phyloP scores from a whole-genome alignment of 768 basidiomycete genomes.

The Lactarius indigo region DNA sequence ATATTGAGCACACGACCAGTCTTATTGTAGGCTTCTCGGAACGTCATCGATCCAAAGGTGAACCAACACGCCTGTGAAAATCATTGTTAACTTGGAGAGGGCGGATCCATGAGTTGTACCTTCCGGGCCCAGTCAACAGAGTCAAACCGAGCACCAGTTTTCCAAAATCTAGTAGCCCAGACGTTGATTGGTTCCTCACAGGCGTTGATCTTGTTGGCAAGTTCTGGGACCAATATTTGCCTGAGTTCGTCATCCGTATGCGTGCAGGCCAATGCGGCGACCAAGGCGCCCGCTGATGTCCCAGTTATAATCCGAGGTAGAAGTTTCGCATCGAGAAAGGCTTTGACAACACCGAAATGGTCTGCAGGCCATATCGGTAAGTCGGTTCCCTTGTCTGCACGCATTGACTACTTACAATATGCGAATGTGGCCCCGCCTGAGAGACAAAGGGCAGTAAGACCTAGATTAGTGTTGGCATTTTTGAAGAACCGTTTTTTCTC shows the following conservation, averaged over 20 bases:
- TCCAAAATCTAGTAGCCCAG: constrained; percentile 71
- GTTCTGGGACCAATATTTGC: constrained; percentile 68
- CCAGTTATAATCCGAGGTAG: constrained; percentile 93
- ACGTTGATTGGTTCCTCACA: constrained; percentile 72
- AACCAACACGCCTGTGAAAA: constrained; percentile 72
- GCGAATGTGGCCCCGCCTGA: constrained; percentile 96
- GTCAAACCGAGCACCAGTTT: constrained; percentile 94
- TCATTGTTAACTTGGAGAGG: background rate
- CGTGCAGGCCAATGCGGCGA: constrained; percentile 74
- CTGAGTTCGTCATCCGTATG: constrained; percentile 86
- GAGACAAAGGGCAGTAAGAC: constrained; percentile 87
- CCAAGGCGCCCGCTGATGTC: constrained; percentile 88
- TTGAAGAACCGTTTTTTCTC: constrained; percentile 94
- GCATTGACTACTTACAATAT: constrained; percentile 61
- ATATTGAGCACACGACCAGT: constrained; percentile 94
- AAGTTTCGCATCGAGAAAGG: constrained; percentile 81
- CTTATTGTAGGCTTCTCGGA: constrained; percentile 88
- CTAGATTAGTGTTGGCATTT: constrained; percentile 83
- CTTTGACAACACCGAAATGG: constrained; percentile 88
- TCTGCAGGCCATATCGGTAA: constrained; percentile 40
- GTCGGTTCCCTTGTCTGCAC: background rate
- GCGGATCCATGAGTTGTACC: constrained; percentile 39
- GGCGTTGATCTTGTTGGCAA: constrained; percentile 81
- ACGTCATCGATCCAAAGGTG: constrained; percentile 90
- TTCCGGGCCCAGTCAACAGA: constrained; percentile 87